phyloP scores from a whole-genome alignment of 73 alveolate genomes.

The Paramecium primaurelia region DNA sequence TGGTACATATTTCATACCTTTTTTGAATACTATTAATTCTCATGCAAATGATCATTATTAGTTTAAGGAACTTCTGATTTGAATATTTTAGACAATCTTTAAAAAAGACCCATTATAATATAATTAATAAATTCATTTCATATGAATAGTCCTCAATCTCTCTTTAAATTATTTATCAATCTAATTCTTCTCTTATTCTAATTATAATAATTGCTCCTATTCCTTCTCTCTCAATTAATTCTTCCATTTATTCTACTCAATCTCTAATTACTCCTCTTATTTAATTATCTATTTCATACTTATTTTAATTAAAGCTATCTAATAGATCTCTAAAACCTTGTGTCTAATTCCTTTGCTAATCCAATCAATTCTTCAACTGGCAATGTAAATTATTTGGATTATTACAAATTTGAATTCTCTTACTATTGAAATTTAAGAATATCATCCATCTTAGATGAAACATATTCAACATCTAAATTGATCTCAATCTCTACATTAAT shows the following conservation, averaged over 20 bases:
- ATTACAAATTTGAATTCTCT: background rate
- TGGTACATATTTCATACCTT: background rate
- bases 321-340: background rate
- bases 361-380: background rate
- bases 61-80: background rate
- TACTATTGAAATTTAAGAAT: background rate
- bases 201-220: background rate
- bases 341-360: background rate
- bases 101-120: background rate
- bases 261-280: background rate
- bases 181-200: background rate
- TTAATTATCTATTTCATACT: background rate
- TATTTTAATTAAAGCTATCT: background rate
- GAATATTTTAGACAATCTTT: background rate
- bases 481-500: background rate
- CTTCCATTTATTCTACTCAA: background rate
- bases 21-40: background rate
- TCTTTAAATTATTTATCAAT: constrained; percentile 25
- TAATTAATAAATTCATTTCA: background rate
- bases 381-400: background rate
- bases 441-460: background rate
- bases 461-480: constrained; percentile 11
- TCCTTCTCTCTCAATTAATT: background rate
- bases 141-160: background rate
- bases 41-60: constrained; percentile 4